Evolutionary conservation across 768 basidiomycete species (phyloP), one percentile per base, ranked within the genome.

Genomic region (Bullera alba): DNA sequence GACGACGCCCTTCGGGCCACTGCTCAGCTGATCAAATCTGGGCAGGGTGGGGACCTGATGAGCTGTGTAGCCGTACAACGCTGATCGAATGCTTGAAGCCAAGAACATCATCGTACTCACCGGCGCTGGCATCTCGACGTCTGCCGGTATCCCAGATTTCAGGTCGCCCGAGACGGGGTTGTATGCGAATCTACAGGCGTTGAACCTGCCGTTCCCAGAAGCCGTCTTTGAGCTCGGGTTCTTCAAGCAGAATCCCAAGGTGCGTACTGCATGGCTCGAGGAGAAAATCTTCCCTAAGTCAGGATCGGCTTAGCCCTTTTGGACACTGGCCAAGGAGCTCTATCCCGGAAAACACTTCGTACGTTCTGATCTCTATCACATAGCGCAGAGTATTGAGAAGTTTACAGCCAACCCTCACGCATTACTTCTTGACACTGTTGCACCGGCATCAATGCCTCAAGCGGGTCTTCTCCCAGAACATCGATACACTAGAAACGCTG

Each of bases 221-320:
- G 92, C 92, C 0, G 91, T 96, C 26, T 97, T 97, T 62, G 87
- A 96, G 58, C 85, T 97, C 62, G 76, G 76, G 42, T 97, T 83
- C 75, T 92, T 96, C 76, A 77, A 81, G 58, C 66, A 74, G 37
- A 86, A 87, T 54, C 90, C 89, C 3, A 75, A 81, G 15, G 87
- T 89, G 27, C 3, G 52, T 52, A 6, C 15, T 15, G 19, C 15
- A 12, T 45, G 32, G 10, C 8, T n/a, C 32, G 32, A n/a, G 32
- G 32, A 34, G 8, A 34, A 34, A 34, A 34, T n/a, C n/a, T n/a
- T n/a, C n/a, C n/a, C n/a, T n/a, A n/a, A n/a, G n/a, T n/a, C n/a
- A 34, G 32, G 32, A 34, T 34, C 32, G 37, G 4, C n/a, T 2
- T 46, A 72, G 54, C 70, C 74, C 3, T 74, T 96, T 70, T 96